These are phyloP conservation scores for Penicillium freii DNA, from an alignment of 2,329 filamentous ascomycete genomes.

Conservation along the genomic window DNA sequence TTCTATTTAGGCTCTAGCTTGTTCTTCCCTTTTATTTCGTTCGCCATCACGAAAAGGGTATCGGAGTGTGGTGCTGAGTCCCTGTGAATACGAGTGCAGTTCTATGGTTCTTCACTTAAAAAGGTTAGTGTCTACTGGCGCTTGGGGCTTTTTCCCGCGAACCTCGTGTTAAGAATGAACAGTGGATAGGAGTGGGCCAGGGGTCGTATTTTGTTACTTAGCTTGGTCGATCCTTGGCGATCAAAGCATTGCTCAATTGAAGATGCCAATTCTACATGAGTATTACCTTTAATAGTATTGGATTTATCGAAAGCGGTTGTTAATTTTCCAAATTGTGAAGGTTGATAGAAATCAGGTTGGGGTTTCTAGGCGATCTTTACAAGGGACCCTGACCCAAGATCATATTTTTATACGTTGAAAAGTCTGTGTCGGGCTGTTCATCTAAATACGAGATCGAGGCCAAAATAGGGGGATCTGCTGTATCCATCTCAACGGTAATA, in stretches of 20 bases:
- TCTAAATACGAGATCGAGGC: constrained; percentile 8
- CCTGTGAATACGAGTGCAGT: neutral
- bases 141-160: neutral
- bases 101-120: neutral
- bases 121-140: neutral
- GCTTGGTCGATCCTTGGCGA: constrained; percentile 3
- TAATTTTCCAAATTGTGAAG: neutral
- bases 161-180: neutral
- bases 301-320: neutral
- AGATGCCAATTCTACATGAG: neutral
- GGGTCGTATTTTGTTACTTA: constrained; percentile 9
- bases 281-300: neutral
- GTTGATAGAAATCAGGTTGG: neutral
- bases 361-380: neutral
- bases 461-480: neutral
- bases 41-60: neutral
- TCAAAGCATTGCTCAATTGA: neutral
- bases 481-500: neutral
- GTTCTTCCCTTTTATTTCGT: neutral
- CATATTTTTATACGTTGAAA: neutral
- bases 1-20: neutral
- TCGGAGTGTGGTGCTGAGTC: neutral
- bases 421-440: neutral
- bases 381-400: neutral
- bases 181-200: neutral